Evolutionary conservation across 2,329 filamentous ascomycete species (phyloP).

Genomic region (Exutisphaerella laricina): DNA sequence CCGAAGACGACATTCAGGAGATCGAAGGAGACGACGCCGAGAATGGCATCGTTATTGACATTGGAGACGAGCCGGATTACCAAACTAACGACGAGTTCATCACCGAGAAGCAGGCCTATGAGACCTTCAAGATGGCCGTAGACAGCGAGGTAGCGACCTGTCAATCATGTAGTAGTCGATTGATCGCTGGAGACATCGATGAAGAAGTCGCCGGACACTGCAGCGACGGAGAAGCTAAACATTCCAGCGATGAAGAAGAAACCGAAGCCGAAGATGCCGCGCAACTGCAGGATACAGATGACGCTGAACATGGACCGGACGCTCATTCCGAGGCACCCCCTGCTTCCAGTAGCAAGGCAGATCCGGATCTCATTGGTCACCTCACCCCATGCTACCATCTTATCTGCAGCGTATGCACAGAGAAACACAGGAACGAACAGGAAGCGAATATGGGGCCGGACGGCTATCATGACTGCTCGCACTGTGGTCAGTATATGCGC

Average conservation of each 20-base stretch:
- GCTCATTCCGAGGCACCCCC: slow-evolving; percentile 39
- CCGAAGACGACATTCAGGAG: slow-evolving; percentile 71
- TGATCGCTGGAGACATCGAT: slow-evolving; percentile 33
- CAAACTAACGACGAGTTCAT: slow-evolving; percentile 56
- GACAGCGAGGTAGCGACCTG: slow-evolving; percentile 76
- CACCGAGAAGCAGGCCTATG: slow-evolving; percentile 69
- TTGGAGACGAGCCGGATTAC: slow-evolving; percentile 61
- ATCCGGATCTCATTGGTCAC: slow-evolving; percentile 57
- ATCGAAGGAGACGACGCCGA: slow-evolving; percentile 66
- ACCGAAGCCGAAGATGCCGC: slow-evolving; percentile 53
- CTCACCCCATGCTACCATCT: slow-evolving; percentile 87
- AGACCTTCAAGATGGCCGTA: slow-evolving; percentile 77
- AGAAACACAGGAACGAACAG: slow-evolving; percentile 46
- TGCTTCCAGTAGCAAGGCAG: slow-evolving; percentile 49
- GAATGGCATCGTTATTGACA: slow-evolving; percentile 79
- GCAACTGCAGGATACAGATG: no score
- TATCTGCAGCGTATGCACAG: slow-evolving; percentile 69
- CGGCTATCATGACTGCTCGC: slow-evolving; percentile 56
- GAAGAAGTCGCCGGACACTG: slow-evolving; percentile 49
- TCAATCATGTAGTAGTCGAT: slow-evolving; percentile 55
- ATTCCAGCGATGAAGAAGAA: slow-evolving; percentile 34
- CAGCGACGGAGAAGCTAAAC: slow-evolving; percentile 38
- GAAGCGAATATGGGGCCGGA: slow-evolving; percentile 33
- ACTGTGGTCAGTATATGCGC: slow-evolving; percentile 61
- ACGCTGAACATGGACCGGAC: no score